Conservation (phyloP, 2,329 filamentous ascomycete species). For the Fusarium keratoplasticum region DNA sequence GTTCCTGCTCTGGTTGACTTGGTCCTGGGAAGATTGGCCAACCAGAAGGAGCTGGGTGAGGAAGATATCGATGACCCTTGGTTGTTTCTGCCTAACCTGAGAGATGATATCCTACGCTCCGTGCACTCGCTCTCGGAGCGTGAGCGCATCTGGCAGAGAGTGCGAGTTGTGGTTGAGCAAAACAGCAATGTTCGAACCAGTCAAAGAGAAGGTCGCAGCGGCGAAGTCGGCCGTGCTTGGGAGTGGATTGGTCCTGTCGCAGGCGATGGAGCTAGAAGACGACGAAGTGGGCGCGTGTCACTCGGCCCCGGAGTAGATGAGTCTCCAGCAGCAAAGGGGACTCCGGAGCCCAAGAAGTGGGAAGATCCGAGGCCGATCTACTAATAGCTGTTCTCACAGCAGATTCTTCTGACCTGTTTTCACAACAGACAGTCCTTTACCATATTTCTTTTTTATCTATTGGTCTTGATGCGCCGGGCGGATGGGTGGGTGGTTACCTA, state of each 20-base stretch:
- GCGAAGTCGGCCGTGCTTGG: slow-evolving; percentile 75
- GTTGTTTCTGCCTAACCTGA: slow-evolving; percentile 87
- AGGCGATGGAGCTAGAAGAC: slow-evolving; percentile 57
- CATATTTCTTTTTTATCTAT: slow-evolving; percentile 29
- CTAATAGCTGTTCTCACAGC: slow-evolving; percentile 38
- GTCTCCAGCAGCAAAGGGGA: slow-evolving; percentile 42
- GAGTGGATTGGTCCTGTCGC: slow-evolving; percentile 74
- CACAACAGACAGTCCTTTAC: slow-evolving; percentile 12
- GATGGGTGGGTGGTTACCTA: slow-evolving; percentile 6
- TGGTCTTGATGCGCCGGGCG: slow-evolving; percentile 17
- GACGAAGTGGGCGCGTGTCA: slow-evolving; percentile 65
- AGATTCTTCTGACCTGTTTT: slow-evolving; percentile 7
- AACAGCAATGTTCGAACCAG: slow-evolving; percentile 90
- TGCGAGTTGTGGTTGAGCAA: slow-evolving; percentile 86
- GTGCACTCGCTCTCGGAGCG: slow-evolving; percentile 82
- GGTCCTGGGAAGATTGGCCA: slow-evolving; percentile 85
- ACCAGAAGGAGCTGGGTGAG: slow-evolving; percentile 85
- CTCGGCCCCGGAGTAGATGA: slow-evolving; percentile 56
- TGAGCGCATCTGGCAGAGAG: slow-evolving; percentile 85
- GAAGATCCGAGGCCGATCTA: slow-evolving; percentile 57
- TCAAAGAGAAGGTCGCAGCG: slow-evolving; percentile 75
- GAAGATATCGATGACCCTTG: slow-evolving; percentile 77
- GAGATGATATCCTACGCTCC: slow-evolving; percentile 88
- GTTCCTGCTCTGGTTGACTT: slow-evolving; percentile 86
- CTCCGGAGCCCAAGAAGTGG: slow-evolving; percentile 52